Percentiles rank a stretch among this genome's conserved stretches.
Conservation (phyloP, 2,329 filamentous ascomycete species). For the Amauroascus niger region DNA sequence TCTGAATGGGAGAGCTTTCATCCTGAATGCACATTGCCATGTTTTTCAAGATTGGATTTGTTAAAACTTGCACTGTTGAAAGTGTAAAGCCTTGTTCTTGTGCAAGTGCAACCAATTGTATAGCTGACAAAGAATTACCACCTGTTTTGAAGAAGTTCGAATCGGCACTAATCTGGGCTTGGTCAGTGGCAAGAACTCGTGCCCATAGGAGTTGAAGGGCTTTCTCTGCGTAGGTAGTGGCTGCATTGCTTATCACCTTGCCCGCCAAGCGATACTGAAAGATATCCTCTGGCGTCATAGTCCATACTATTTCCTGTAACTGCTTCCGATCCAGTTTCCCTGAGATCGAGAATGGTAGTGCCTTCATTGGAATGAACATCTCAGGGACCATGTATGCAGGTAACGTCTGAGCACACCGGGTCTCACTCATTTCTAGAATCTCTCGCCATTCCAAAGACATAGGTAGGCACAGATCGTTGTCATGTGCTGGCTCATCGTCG, state of each 20-base stretch:
- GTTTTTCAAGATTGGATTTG: too few species aligned
- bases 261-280: not conserved
- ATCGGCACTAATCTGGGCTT: not conserved
- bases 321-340: constrained; percentile 28
- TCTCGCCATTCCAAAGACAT: too few species aligned
- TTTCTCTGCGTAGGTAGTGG: not conserved
- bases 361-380: constrained; percentile 20
- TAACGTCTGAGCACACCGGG: too few species aligned
- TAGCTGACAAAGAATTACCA: constrained; percentile 12
- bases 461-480: not conserved
- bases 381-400: constrained; percentile 18
- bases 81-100: not conserved
- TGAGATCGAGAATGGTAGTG: constrained; percentile 22
- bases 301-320: constrained; percentile 17
- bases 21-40: too few species aligned
- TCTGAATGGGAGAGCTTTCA: constrained; percentile 20
- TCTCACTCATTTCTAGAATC: too few species aligned
- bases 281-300: constrained; percentile 9
- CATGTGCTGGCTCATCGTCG: not conserved
- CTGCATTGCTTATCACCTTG: not conserved
- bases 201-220: not conserved
- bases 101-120: not conserved
- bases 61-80: too few species aligned
- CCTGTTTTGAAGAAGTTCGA: constrained; percentile 11
- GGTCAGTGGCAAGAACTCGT: not conserved